Evolutionary conservation across 2,329 filamentous ascomycete species (phyloP), one percentile per base, ranked within the genome.

Genomic region (Verticillium nubilum): DNA sequence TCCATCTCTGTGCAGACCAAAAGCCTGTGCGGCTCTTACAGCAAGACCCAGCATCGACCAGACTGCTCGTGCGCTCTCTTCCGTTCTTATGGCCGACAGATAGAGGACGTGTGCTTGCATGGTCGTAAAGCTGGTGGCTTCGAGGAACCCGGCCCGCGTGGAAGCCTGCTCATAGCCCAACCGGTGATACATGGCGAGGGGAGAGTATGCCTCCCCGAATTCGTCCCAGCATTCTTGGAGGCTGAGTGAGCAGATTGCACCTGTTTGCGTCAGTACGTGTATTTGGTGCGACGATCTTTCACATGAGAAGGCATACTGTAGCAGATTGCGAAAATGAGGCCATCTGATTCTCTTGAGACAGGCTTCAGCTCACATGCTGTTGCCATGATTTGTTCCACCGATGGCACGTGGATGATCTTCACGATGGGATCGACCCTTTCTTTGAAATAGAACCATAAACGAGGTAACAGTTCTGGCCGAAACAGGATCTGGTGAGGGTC

Each of bases 31-130:
- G 15, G 54, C 54, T 23, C 54, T 19, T 13, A 27, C 19, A 23
- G 25, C 54, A 19, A 56, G 54, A 3, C 54, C 54, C 6, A 56
- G 28, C 54, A 56, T 35, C 25, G 54, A 10, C 54, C 54, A 56
- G 12, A 56, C 17, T 4, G 25, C 33, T 7, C 54, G 19, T 4
- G 54, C 33, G 33, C 15, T 19, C 15, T 15, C 33, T 28, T 56
- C 54, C 33, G 13, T 42, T n/a, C 54, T 37, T 3, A 56, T 23
- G 4, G 29, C 54, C 10, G 54, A 13, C 23, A 56, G 23, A 35
- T 56, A 56, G 23, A 56, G 25, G n/a, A 56, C 13, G 12, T 56
- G 31, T 29, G 54, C 54, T 19, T 56, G 54, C 54, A 56, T 47
- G 7, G 31, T 56, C n/a, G 33, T 47, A 5, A 56, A 33, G 23